phyloP scores from a whole-genome alignment of 208 protist species.

The Crithidia mellificae region DNA sequence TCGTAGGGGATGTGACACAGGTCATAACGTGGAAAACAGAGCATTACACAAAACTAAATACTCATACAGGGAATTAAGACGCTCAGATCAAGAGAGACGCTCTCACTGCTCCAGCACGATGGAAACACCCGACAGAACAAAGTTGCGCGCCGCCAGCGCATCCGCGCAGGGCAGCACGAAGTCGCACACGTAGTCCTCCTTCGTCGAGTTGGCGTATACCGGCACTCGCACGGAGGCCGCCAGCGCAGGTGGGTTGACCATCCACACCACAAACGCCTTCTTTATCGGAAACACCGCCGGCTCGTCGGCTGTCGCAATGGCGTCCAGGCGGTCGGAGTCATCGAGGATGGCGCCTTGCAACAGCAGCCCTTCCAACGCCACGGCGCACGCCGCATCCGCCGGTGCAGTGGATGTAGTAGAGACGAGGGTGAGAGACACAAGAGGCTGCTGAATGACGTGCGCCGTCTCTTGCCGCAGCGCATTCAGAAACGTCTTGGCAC shows the following conservation, averaged over 20 bases:
- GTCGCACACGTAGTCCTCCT: slow-evolving; percentile 87
- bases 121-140: slow-evolving; percentile 89
- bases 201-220: slow-evolving; percentile 83
- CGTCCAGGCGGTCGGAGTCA: slow-evolving; percentile 59
- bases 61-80: background rate
- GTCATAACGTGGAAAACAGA: no score
- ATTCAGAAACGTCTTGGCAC: slow-evolving; percentile 95
- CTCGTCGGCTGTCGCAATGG: slow-evolving; percentile 82
- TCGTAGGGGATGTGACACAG: no score
- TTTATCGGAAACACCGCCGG: slow-evolving; percentile 75
- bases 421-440: slow-evolving; percentile 83
- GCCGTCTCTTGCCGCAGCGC: slow-evolving; percentile 95
- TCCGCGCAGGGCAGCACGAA: slow-evolving; percentile 81
- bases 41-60: background rate
- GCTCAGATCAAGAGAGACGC: background rate
- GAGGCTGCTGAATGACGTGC: slow-evolving; percentile 61
- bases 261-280: slow-evolving; percentile 80
- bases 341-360: slow-evolving; percentile 88
- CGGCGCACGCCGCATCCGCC: slow-evolving; percentile 42
- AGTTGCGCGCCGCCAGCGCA: slow-evolving; percentile 55
- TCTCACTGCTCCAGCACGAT: slow-evolving; percentile 83
- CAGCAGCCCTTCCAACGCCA: slow-evolving; percentile 75
- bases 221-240: slow-evolving; percentile 62
- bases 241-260: slow-evolving; percentile 20
- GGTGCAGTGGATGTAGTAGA: slow-evolving; percentile 55